Conservation (phyloP, 2,329 filamentous ascomycete genomes). For the Penicillium hordei region DNA sequence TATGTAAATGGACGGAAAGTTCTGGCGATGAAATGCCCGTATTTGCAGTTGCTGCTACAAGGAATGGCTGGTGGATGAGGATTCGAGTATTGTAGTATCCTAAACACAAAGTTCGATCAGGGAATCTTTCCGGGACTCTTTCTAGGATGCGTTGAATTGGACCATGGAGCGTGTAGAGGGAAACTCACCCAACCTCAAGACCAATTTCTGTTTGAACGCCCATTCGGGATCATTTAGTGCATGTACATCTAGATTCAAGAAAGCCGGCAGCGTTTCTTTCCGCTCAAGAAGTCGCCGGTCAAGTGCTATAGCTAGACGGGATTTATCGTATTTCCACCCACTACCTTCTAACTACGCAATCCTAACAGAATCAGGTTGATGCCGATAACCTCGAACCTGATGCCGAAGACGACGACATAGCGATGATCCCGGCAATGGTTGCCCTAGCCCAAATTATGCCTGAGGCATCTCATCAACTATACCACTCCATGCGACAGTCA, state of each 20-base stretch:
- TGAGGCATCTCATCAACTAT: no score
- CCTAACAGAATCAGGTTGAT: no score
- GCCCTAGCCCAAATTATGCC: no score
- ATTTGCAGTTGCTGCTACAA: constrained; percentile 21
- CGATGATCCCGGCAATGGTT: no score
- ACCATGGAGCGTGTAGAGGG: no score
- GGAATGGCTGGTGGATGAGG: constrained; percentile 32
- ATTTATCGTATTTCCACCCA: no score
- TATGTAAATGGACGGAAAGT: constrained; percentile 20
- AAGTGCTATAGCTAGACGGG: constrained; percentile 22
- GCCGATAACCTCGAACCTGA: no score
- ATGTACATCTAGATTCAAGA: constrained; percentile 22
- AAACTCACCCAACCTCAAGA: constrained; percentile 25
- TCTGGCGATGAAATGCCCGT: background rate
- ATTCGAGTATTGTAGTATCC: constrained; percentile 34
- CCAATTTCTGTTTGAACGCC: constrained; percentile 34
- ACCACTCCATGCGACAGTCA: no score
- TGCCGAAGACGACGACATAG: no score
- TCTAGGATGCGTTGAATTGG: no score
- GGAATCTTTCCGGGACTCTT: no score
- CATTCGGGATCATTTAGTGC: constrained; percentile 32
- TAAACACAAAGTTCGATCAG: background rate
- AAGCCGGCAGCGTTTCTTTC: constrained; percentile 23
- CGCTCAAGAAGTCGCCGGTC: constrained; percentile 21
- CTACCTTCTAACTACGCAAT: no score